A percentile compares a stretch with the other conserved stretches of the same genome.
phyloP scores from a whole-genome alignment of 2,329 filamentous ascomycete species.

The Arthrobotrys sinensis region DNA sequence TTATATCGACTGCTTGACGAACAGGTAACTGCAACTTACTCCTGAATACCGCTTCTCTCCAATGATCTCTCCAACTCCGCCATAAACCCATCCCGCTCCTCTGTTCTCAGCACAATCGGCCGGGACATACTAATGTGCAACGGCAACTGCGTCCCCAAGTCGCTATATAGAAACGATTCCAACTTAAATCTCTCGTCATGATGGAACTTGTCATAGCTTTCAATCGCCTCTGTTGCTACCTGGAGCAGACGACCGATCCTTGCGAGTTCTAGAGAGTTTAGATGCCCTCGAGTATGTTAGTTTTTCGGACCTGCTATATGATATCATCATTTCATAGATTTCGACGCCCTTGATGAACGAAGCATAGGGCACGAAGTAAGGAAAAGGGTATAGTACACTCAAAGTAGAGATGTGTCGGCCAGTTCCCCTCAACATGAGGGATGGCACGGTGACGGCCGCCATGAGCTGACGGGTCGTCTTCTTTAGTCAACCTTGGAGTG shows the following conservation, averaged over 20 bases:
- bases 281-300: conserved; percentile 71
- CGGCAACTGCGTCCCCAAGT: conserved; percentile 82
- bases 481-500: conserved; percentile 81
- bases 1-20: conserved; percentile 40
- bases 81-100: conserved; percentile 80
- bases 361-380: conserved; percentile 19
- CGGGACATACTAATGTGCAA: conserved; percentile 93
- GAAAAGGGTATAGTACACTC: conserved; percentile 79
- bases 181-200: conserved; percentile 68
- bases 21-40: conserved; percentile 69
- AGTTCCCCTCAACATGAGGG: conserved; percentile 89
- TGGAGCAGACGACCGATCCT: conserved; percentile 26
- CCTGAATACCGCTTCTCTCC: conserved; percentile 67
- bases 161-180: conserved; percentile 80
- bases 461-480: conserved; percentile 87
- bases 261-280: conserved; percentile 69
- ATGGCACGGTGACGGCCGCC: conserved; percentile 85
- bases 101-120: conserved; percentile 80
- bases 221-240: conserved; percentile 29
- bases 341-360: neutral
- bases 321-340: neutral
- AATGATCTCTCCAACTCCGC: conserved; percentile 71
- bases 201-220: conserved; percentile 34
- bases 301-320: conserved; percentile 28
- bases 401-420: conserved; percentile 92